These are phyloP conservation scores for Xylariaceae sp. DNA, from an alignment of 2,329 filamentous ascomycete species.

Conservation along the genomic window DNA sequence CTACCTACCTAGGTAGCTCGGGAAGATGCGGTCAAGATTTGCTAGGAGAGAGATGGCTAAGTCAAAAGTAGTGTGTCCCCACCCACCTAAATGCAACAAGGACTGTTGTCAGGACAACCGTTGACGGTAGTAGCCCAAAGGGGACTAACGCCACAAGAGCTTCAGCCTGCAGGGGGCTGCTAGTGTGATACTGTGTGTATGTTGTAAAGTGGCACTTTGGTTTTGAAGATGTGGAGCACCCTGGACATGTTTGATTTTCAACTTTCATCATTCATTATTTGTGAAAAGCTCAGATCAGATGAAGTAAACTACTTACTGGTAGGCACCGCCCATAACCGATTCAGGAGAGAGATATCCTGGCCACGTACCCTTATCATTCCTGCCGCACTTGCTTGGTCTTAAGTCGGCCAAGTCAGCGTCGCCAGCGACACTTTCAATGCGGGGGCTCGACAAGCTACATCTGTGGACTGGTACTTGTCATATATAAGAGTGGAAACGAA, in stretches of 20 bases:
- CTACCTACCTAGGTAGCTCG: slow-evolving; percentile 1
- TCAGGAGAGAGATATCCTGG: neutral
- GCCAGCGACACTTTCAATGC: neutral
- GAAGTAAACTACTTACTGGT: neutral
- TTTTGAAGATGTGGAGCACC: slow-evolving; percentile 12
- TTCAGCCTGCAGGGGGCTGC: neutral
- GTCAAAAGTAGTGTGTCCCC: slow-evolving; percentile 21
- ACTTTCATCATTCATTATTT: neutral
- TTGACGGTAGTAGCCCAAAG: neutral
- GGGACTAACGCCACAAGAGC: neutral
- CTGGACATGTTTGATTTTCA: neutral
- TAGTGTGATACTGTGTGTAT: too few relatives aligned
- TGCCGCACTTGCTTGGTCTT: neutral
- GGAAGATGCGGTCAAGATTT: slow-evolving; percentile 22
- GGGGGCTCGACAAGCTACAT: neutral
- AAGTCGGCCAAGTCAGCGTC: too few relatives aligned
- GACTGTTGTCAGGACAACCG: slow-evolving; percentile 28
- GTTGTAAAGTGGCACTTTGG: slow-evolving; percentile 7
- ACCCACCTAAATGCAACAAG: slow-evolving; percentile 14
- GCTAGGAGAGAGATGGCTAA: slow-evolving; percentile 8
- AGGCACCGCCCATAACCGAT: too few relatives aligned
- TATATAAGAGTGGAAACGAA: slow-evolving; percentile 1
- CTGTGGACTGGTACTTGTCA: neutral
- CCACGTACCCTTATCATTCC: neutral
- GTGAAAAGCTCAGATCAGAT: neutral